These are phyloP conservation scores for Zelonia costaricensis DNA, from an alignment of 208 protist genomes.

Conservation along the genomic window DNA sequence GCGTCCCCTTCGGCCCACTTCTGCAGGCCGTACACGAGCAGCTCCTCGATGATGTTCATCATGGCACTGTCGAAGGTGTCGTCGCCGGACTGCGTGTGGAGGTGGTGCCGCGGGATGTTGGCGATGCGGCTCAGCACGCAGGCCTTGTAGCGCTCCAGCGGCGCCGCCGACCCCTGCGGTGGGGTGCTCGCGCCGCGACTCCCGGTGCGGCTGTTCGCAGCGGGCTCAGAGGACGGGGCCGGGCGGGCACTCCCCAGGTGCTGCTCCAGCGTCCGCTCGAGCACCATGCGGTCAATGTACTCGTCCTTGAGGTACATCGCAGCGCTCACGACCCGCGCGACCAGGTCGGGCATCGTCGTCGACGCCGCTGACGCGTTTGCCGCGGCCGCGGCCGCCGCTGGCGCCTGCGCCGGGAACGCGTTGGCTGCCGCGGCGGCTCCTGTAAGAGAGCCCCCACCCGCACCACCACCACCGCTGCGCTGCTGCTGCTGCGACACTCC, in stretches of 20 bases:
- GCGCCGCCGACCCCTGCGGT: neutral
- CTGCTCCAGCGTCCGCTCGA: conserved; percentile 48
- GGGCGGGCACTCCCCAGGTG: conserved; percentile 6
- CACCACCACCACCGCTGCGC: too few relatives aligned
- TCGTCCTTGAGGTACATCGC: conserved; percentile 85
- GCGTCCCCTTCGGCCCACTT: conserved; percentile 22
- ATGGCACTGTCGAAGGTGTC: conserved; percentile 64
- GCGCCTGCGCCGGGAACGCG: neutral
- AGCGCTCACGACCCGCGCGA: conserved; percentile 58
- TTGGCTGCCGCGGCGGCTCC: neutral
- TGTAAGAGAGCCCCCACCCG: neutral
- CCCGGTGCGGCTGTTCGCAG: neutral
- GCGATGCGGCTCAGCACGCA: conserved; percentile 33
- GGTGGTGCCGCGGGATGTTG: conserved; percentile 27
- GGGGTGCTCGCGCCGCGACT: neutral
- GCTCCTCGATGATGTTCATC: conserved; percentile 75
- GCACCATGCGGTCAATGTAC: conserved; percentile 84
- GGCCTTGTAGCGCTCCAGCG: conserved; percentile 22
- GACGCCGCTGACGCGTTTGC: neutral
- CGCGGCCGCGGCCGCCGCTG: neutral
- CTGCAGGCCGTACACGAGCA: conserved; percentile 40
- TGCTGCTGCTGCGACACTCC: neutral
- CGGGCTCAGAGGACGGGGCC: neutral
- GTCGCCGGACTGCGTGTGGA: conserved; percentile 73
- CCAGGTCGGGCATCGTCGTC: conserved; percentile 52